These are phyloP conservation scores for Aspergillus chevalieri DNA, from an alignment of 2,329 filamentous ascomycete species.

Conservation along the genomic window DNA sequence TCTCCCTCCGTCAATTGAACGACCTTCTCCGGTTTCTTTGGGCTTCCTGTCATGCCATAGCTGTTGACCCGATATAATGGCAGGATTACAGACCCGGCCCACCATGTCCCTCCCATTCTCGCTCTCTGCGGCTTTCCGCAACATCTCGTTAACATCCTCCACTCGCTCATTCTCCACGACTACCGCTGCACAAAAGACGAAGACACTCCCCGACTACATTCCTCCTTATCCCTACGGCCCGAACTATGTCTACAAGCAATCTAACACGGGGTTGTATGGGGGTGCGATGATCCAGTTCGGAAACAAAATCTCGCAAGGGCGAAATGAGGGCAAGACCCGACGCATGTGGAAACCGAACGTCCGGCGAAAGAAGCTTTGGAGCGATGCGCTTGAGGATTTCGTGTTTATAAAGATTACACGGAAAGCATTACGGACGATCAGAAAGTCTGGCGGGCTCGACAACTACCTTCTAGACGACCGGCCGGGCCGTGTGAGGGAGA, in stretches of 20 bases:
- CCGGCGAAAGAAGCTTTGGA: constrained; percentile 41
- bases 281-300: constrained; percentile 42
- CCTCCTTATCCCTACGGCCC: constrained; percentile 45
- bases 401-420: constrained; percentile 43
- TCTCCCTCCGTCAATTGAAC: background rate
- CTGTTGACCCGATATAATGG: constrained; percentile 20
- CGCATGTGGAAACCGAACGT: constrained; percentile 47
- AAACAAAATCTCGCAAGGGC: constrained; percentile 46
- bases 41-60: constrained; percentile 10
- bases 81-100: constrained; percentile 23
- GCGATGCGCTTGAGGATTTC: constrained; percentile 37
- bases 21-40: background rate
- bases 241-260: constrained; percentile 39
- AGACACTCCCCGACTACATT: constrained; percentile 31
- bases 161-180: constrained; percentile 36
- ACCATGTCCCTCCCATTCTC: constrained; percentile 28
- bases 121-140: constrained; percentile 34
- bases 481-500: constrained; percentile 69
- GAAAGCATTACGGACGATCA: constrained; percentile 53
- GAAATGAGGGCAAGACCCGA: constrained; percentile 45
- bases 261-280: constrained; percentile 44
- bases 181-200: constrained; percentile 23
- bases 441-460: constrained; percentile 83
- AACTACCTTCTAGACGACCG: constrained; percentile 83
- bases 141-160: constrained; percentile 31